Conservation (phyloP, 2,329 filamentous ascomycete species). For the Didymella segeticola region DNA sequence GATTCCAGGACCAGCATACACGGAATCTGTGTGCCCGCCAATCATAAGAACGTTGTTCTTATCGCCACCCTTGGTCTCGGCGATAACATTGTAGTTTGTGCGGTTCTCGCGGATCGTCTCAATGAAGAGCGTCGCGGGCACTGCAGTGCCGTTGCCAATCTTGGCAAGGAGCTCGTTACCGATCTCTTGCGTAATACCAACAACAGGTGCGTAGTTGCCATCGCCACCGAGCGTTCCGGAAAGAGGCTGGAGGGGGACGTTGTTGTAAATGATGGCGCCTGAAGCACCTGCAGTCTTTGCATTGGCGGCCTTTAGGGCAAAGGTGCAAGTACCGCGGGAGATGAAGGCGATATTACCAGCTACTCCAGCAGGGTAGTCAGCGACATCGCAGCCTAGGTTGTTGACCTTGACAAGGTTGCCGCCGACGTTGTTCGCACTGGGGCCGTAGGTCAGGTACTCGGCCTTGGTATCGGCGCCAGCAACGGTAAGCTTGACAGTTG, state of each 20-base stretch:
- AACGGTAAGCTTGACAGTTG: conserved; percentile 33
- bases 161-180: conserved; percentile 63
- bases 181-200: conserved; percentile 68
- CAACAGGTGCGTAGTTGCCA: conserved; percentile 67
- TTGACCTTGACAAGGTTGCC: conserved; percentile 66
- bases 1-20: conserved; percentile 52
- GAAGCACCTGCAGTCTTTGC: conserved; percentile 72
- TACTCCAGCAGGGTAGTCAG: conserved; percentile 65
- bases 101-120: conserved; percentile 55
- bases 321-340: conserved; percentile 70
- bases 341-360: conserved; percentile 72
- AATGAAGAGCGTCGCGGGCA: conserved; percentile 45
- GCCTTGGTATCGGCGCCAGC: conserved; percentile 34
- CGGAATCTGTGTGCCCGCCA: conserved; percentile 51
- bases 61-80: conserved; percentile 50
- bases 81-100: conserved; percentile 52
- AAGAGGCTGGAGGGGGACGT: conserved; percentile 62
- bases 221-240: conserved; percentile 70
- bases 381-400: conserved; percentile 67
- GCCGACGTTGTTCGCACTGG: conserved; percentile 65
- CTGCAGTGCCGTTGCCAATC: conserved; percentile 54
- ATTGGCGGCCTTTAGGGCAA: conserved; percentile 70
- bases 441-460: conserved; percentile 61
- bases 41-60: conserved; percentile 50
- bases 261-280: conserved; percentile 76